Conservation (phyloP, 179 eudicot species). For the Amaranthus tricolor region DNA sequence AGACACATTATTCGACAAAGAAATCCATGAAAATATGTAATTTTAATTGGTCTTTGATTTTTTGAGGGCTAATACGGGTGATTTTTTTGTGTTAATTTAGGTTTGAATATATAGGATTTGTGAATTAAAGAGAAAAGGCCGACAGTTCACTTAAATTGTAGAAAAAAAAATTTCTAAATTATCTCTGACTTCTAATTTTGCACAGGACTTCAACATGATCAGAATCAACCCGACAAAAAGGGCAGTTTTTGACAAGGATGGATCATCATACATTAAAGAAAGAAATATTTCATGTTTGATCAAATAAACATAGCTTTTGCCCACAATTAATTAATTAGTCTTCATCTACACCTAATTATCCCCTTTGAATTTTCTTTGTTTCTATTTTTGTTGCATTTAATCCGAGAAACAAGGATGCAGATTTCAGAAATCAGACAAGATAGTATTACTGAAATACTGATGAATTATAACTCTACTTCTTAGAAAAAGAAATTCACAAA, state of each 20-base stretch:
- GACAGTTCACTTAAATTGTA: too few relatives aligned
- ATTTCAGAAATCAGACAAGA: not conserved
- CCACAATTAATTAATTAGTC: slow-evolving; percentile 16
- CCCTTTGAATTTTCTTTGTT: not conserved
- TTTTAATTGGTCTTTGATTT: too few relatives aligned
- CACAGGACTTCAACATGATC: too few relatives aligned
- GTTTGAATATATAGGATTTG: too few relatives aligned
- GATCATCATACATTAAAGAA: slow-evolving; percentile 16
- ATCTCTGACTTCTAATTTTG: too few relatives aligned
- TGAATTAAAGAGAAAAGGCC: too few relatives aligned
- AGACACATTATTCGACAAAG: too few relatives aligned
- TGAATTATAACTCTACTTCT: not conserved
- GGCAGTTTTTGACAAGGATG: slow-evolving; percentile 22
- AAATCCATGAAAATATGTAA: too few relatives aligned
- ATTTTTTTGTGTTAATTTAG: too few relatives aligned
- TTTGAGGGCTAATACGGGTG: too few relatives aligned
- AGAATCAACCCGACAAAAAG: not conserved
- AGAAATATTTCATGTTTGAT: not conserved
- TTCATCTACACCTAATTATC: not conserved
- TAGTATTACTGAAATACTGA: not conserved
- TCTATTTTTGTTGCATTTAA: slow-evolving; percentile 13
- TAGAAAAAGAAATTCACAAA: slow-evolving; percentile 4
- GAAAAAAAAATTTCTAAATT: too few relatives aligned
- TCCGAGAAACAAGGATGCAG: slow-evolving; percentile 19
- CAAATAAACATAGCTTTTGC: slow-evolving; percentile 11